Base-by-base conservation (phyloP, 2,329 filamentous ascomycete genomes). In the Phialophora chinensis region DNA sequence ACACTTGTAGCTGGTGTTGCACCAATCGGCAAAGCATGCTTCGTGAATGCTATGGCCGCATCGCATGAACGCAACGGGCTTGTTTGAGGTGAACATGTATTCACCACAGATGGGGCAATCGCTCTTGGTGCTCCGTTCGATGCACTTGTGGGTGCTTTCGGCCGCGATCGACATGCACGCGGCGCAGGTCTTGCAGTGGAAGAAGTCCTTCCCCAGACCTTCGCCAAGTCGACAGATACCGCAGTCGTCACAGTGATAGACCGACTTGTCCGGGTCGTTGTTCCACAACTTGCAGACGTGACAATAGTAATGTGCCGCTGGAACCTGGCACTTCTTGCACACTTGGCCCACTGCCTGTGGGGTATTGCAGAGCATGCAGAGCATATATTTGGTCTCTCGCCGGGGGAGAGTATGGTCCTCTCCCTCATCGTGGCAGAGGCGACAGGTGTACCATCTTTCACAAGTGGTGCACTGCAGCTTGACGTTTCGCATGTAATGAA, bases 101-200 rank as follows among this genome's bases (percentile, higher is more conserved):
- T 97, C 93, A 70, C 93, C 91, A 78, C 95, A 99, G 64, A 99
- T 97, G 4, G 95, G 95, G 77, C 95, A 99, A 76, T 98, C 91
- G 75, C 93, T 96, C 76, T 99, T 93, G 35, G 92, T 97, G 8
- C 93, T 93, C 57, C 92, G 87, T 78, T 98, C 95, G 72, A 98
- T 94, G 75, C 95, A 99, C 72, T 92, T 93, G 81, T 99, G 95
- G 6, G 90, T 91, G 50, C 86, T 88, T 74, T 92, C 89, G 65
- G 93, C 92, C 2, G 90, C 88, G 71, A 97, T 97, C 7, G 92
- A 91, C 74, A 98, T 95, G 80, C 95, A 99, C 29, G 96, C 93
- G 73, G 92, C 92, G 79, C 95, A 99, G 73, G 88, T 93, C 90
- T 97, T 96, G 90, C 95, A 99, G 79, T 99, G 95, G 75, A 96